Base-by-base conservation (phyloP, 192 early-diverging fungal species). In the Oehlia diaphana region DNA sequence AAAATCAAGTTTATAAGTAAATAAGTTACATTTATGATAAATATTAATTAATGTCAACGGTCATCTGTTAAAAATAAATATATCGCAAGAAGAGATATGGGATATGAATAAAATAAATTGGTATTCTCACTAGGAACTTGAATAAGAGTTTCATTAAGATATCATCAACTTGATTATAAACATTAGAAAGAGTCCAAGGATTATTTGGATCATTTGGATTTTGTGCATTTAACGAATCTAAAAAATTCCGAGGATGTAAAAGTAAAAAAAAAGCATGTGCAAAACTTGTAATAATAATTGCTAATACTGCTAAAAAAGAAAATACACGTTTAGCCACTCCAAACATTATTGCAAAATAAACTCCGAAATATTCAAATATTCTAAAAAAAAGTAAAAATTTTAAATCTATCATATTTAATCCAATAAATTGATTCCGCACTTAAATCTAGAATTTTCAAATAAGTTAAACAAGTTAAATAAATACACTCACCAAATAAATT, bases 371-470 rank as follows among this genome's bases (percentile, higher is more conserved):
- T 53, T 74, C 37, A 10, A 74, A 53, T 31, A 49, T 28, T 19
- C 72, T 44, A 26, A 74, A 61, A 5, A 74, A 74, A n/a, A 74
- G 9, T 13, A 74, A 13, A 26, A 74, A 74, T 74, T 74, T 74
- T 19, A 74, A 16, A 13, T 61, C 47, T n/a, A 74, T 21, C 35
- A 19, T n/a, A 26, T 58, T 74, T 28, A n/a, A 74, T 14, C 47
- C 26, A 74, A 74, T 53, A 53, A 5, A 74, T 61, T 7, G 72
- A 74, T n/a, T 31, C 58, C 0, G 58, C 19, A 26, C 13, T 31
- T 19, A 33, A 53, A 2, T 53, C 3, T 61, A 12, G 21, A 2
- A 2, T 1, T 6, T 58, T 33, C 21, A 37, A 37, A 28, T 9
- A 28, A 73, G 13, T 4, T 23, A 0, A 33, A 16, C 28, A 31